Conservation (phyloP, 1,139 yeast genomes). For the Saccharomycopsis crataegensis region DNA sequence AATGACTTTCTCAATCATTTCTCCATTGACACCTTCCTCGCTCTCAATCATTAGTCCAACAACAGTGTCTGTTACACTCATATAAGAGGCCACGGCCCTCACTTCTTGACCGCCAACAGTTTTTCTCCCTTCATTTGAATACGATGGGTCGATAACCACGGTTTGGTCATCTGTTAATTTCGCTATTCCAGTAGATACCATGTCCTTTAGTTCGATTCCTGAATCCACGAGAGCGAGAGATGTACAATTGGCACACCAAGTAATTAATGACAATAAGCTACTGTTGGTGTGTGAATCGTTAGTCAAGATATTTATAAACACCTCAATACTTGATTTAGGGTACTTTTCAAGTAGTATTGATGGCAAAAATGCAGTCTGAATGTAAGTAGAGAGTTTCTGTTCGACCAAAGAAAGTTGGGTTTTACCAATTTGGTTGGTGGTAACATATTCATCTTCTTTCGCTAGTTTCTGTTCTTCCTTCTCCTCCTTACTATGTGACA, state of each 20-base stretch:
- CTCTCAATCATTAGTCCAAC: constrained; percentile 17
- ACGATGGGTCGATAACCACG: background rate
- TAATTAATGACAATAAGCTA: constrained; percentile 22
- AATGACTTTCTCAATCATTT: constrained; percentile 29
- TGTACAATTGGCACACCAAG: constrained; percentile 46
- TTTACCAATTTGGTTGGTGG: constrained; percentile 19
- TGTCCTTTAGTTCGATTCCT: constrained; percentile 69
- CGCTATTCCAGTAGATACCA: constrained; percentile 65
- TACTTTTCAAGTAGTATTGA: constrained; percentile 62
- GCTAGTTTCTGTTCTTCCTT: constrained; percentile 19
- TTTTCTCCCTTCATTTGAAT: background rate
- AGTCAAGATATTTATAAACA: constrained; percentile 63
- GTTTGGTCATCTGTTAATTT: constrained; percentile 18
- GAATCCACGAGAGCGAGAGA: constrained; percentile 77
- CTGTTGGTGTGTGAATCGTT: constrained; percentile 30
- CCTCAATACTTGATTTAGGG: constrained; percentile 83
- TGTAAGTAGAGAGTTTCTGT: constrained; percentile 44
- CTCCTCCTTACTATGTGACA: background rate
- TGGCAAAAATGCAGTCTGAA: constrained; percentile 53
- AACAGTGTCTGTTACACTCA: constrained; percentile 3
- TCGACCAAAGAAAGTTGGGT: constrained; percentile 35
- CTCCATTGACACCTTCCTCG: constrained; percentile 26
- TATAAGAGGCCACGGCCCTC: constrained; percentile 19
- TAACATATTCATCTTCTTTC: constrained; percentile 23
- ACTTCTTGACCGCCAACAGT: constrained; percentile 20